phyloP scores from a whole-genome alignment of 2,329 filamentous ascomycete genomes.

The Arachnopeziza araneosa region DNA sequence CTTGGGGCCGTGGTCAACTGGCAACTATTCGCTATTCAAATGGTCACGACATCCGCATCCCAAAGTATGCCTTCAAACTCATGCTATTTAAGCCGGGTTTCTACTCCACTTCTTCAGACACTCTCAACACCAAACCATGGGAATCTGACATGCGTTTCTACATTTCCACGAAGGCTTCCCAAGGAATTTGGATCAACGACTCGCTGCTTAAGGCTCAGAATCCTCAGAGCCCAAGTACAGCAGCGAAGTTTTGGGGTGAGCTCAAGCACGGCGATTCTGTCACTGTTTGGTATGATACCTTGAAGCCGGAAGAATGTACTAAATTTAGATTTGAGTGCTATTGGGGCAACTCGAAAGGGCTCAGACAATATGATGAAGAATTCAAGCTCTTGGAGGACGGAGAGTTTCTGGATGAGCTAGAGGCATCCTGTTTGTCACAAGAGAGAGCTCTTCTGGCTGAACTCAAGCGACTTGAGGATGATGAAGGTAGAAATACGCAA shows the following conservation, averaged over 20 bases:
- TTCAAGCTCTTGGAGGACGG: conserved; percentile 19
- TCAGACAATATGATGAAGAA: conserved; percentile 12
- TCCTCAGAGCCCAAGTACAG: conserved; percentile 44
- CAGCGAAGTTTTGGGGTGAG: conserved; percentile 55
- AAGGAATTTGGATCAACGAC: conserved; percentile 73
- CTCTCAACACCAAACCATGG: conserved; percentile 37
- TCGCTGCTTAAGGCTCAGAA: conserved; percentile 55
- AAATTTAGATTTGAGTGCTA: conserved; percentile 29
- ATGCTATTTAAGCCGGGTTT: conserved; percentile 67
- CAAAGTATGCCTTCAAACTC: conserved; percentile 76
- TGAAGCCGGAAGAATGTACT: conserved; percentile 19
- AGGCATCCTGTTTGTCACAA: conserved; percentile 18
- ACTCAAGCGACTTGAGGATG: conserved; percentile 8
- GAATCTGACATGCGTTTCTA: conserved; percentile 51
- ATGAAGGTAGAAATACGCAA: conserved; percentile 8
- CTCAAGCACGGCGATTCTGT: conserved; percentile 74
- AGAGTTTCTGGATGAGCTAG: conserved; percentile 19
- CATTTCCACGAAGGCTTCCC: conserved; percentile 73
- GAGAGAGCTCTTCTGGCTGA: conserved; percentile 18
- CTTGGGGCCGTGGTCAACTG: conserved; percentile 67
- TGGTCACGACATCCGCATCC: conserved; percentile 62
- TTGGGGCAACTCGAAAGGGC: conserved; percentile 24
- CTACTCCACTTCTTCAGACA: conserved; percentile 40
- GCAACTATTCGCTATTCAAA: conserved; percentile 66
- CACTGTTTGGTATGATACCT: conserved; percentile 57